Evolutionary conservation across 2,329 filamentous ascomycete species (phyloP).

Genomic region (Fusarium euwallaceae): DNA sequence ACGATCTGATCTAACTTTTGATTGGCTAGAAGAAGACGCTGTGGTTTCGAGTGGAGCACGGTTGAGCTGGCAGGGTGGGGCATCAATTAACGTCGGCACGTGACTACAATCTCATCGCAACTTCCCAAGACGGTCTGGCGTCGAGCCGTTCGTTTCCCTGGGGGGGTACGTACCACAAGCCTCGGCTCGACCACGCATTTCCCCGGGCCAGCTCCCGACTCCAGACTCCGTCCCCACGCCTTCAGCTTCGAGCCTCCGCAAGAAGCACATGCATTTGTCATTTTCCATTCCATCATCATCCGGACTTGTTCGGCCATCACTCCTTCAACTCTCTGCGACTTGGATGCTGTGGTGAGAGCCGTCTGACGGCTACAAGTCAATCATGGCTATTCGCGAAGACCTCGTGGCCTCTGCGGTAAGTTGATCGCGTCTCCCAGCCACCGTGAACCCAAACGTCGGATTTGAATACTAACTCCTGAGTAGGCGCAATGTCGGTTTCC

Average conservation of each 20-base stretch:
- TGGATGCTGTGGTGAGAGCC: conserved; percentile 44
- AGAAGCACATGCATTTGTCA: conserved; percentile 49
- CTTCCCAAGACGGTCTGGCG: background rate
- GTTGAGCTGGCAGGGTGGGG: conserved; percentile 30
- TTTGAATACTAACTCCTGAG: conserved; percentile 32
- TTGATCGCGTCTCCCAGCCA: conserved; percentile 29
- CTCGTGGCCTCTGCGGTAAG: conserved; percentile 84
- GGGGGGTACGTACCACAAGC: conserved; percentile 42
- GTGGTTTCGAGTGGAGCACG: conserved; percentile 16
- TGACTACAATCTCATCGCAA: conserved; percentile 11
- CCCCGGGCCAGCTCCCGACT: conserved; percentile 45
- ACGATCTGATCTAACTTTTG: conserved; percentile 30
- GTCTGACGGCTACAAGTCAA: conserved; percentile 35
- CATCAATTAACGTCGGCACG: conserved; percentile 16
- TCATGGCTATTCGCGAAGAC: conserved; percentile 93
- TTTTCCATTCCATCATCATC: conserved; percentile 36
- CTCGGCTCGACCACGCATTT: conserved; percentile 50
- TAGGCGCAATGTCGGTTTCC: conserved; percentile 59
- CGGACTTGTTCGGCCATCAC: conserved; percentile 11
- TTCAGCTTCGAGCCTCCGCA: conserved; percentile 32
- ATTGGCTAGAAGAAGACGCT: conserved; percentile 43
- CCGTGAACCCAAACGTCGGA: conserved; percentile 11
- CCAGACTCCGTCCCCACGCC: conserved; percentile 39
- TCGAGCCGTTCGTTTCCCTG: background rate
- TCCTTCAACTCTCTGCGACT: conserved; percentile 16